Conservation (phyloP, 2,329 filamentous ascomycete species). For the Teratosphaeria destructans region DNA sequence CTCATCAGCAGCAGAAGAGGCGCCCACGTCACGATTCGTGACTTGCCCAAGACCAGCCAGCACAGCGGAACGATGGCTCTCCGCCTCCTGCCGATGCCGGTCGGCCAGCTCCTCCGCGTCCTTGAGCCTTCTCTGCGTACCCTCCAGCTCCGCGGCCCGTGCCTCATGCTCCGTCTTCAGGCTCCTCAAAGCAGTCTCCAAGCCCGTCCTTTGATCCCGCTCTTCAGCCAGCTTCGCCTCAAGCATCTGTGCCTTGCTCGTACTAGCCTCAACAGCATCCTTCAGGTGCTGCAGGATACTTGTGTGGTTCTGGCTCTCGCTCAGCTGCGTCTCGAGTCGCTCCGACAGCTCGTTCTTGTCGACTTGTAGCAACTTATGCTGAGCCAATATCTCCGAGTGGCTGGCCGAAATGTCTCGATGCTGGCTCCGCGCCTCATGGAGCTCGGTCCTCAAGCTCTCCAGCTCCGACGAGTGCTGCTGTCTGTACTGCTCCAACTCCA, state of each 20-base stretch:
- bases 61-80: slow-evolving; percentile 72
- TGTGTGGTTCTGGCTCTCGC: slow-evolving; percentile 58
- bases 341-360: slow-evolving; percentile 70
- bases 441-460: slow-evolving; percentile 72
- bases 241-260: slow-evolving; percentile 63
- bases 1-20: slow-evolving; percentile 47
- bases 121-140: slow-evolving; percentile 59
- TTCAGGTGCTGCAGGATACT: slow-evolving; percentile 65
- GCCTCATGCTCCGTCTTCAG: slow-evolving; percentile 77
- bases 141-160: slow-evolving; percentile 65
- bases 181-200: slow-evolving; percentile 65
- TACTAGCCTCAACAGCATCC: slow-evolving; percentile 67
- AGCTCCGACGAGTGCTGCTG: slow-evolving; percentile 76
- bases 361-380: slow-evolving; percentile 65
- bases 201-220: slow-evolving; percentile 58
- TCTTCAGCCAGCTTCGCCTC: slow-evolving; percentile 81
- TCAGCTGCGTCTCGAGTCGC: slow-evolving; percentile 56
- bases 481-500: slow-evolving; percentile 72
- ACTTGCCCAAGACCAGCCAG: slow-evolving; percentile 73
- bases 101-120: slow-evolving; percentile 84
- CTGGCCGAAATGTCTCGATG: slow-evolving; percentile 72
- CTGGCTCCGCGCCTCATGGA: slow-evolving; percentile 68
- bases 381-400: slow-evolving; percentile 64
- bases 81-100: slow-evolving; percentile 77
- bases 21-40: slow-evolving; percentile 42